Evolutionary conservation across 2,329 filamentous ascomycete species (phyloP), one percentile per base, ranked within the genome.

Genomic region (Talaromyces verruculosus): DNA sequence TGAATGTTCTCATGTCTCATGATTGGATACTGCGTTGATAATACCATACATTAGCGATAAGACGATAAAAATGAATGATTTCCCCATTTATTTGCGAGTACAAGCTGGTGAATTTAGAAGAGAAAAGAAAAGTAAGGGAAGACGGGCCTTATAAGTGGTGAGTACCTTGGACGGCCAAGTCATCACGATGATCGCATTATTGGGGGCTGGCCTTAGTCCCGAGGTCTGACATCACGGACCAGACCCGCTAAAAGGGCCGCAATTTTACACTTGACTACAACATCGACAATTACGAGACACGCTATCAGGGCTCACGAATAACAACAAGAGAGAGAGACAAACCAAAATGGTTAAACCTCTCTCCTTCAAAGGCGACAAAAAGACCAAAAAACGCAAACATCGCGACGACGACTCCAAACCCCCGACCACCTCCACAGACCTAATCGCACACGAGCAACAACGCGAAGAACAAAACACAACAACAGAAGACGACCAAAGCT

Each of bases 321-420:
- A 5, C 17, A 37, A 17, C 17, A 19, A 28, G 47, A 30, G 43
- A 30, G 43, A 30, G 25, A 51, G 7, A 51, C 30, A 8, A 33
- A 33, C 8, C 30, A 58, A 58, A 25, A 80, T 79, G 78, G 78
- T 96, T 72, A 97, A 96, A 78, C 89, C 94, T 58, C 86, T 99
- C 66, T 84, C 88, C 59, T 99, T 99, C 85, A 99, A 99, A 81
- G 95, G 95, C 83, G 95, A 99, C 81, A 66, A 66, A 63, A 97
- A 95, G 81, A 82, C 87, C 67, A 97, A 95, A 80, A 97, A 97
- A 84, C 87, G 92, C 77, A 97, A 97, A 85, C 88, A 91, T 71
- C 80, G 85, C 58, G 22, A 53, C 28, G 82, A 83, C 62, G 81
- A 81, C 51, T 76, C 79, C 25, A 75, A 33, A 75, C 77, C 37